phyloP scores from a whole-genome alignment of 768 basidiomycete genomes.

The Boletus barrowsii region DNA sequence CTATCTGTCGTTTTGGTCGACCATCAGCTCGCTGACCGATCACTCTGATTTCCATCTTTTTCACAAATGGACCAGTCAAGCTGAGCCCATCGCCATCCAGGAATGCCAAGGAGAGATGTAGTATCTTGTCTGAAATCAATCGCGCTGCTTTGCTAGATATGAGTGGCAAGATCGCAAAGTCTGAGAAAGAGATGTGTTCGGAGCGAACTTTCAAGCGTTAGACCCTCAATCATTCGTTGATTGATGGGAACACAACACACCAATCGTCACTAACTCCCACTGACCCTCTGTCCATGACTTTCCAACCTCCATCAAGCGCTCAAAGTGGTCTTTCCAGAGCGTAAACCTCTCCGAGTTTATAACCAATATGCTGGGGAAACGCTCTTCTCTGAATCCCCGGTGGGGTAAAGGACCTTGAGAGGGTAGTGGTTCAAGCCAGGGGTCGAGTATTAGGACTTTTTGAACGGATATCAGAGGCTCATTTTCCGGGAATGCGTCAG shows the following conservation, averaged over 20 bases:
- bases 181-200: slow-evolving; percentile 30
- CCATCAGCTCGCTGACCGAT: slow-evolving; percentile 25
- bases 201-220: slow-evolving; percentile 17
- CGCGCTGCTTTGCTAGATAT: slow-evolving; percentile 17
- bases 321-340: slow-evolving; percentile 74
- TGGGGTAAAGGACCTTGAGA: slow-evolving; percentile 46
- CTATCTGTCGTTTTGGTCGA: slow-evolving; percentile 21
- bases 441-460: slow-evolving; percentile 68
- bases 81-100: slow-evolving; percentile 14
- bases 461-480: slow-evolving; percentile 49
- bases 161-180: slow-evolving; percentile 25
- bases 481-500: slow-evolving; percentile 42
- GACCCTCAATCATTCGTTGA: neutral
- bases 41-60: slow-evolving; percentile 22
- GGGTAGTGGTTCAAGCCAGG: slow-evolving; percentile 79
- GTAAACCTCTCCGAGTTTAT: slow-evolving; percentile 80
- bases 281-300: slow-evolving; percentile 51
- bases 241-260: slow-evolving; percentile 29
- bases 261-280: slow-evolving; percentile 45
- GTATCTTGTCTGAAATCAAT: slow-evolving; percentile 21
- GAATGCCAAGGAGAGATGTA: slow-evolving; percentile 21
- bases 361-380: slow-evolving; percentile 48
- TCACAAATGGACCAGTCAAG: neutral
- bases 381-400: slow-evolving; percentile 3
- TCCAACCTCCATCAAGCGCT: slow-evolving; percentile 51